A percentile compares a stretch with the other conserved stretches of the same genome.
phyloP scores from a whole-genome alignment of 1,284 basidiomycete species.

The Leccinum subrobustum region DNA sequence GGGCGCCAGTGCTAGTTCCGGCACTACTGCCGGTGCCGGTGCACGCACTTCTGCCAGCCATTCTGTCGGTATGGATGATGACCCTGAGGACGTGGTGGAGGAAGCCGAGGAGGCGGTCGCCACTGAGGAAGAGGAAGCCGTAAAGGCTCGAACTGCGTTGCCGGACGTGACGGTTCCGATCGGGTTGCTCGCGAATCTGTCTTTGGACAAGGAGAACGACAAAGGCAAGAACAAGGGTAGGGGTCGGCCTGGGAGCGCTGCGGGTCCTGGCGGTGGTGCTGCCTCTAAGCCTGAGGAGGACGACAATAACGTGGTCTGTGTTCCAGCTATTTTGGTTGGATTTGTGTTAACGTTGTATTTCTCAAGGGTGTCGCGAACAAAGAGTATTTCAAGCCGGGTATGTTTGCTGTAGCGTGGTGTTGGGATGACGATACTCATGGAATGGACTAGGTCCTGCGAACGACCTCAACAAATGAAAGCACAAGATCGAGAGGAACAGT shows the following conservation, averaged over 20 bases:
- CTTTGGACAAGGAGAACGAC: slow-evolving; percentile 52
- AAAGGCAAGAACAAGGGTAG: slow-evolving; percentile 36
- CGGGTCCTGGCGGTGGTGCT: slow-evolving; percentile 10
- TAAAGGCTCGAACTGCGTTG: slow-evolving; percentile 48
- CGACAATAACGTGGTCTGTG: slow-evolving; percentile 64
- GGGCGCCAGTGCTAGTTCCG: neutral
- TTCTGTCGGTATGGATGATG: neutral
- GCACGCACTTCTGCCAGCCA: neutral
- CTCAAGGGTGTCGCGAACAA: slow-evolving; percentile 68
- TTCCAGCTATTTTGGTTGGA: neutral
- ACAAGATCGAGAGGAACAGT: slow-evolving; percentile 75
- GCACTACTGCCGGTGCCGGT: neutral
- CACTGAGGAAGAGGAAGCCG: slow-evolving; percentile 35
- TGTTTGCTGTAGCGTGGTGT: slow-evolving; percentile 12
- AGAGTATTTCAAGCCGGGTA: slow-evolving; percentile 78
- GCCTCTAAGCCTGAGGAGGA: slow-evolving; percentile 39
- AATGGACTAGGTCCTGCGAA: slow-evolving; percentile 56
- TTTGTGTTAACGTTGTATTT: slow-evolving; percentile 26
- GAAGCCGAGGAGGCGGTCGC: slow-evolving; percentile 30
- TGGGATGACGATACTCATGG: neutral
- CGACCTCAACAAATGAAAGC: slow-evolving; percentile 64
- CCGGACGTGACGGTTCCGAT: slow-evolving; percentile 71
- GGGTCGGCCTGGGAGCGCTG: slow-evolving; percentile 20
- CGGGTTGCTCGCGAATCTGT: slow-evolving; percentile 69
- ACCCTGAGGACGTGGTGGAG: slow-evolving; percentile 15